Base-by-base conservation (phyloP, 331 rosid species). In the Rosa hybrid region DNA sequence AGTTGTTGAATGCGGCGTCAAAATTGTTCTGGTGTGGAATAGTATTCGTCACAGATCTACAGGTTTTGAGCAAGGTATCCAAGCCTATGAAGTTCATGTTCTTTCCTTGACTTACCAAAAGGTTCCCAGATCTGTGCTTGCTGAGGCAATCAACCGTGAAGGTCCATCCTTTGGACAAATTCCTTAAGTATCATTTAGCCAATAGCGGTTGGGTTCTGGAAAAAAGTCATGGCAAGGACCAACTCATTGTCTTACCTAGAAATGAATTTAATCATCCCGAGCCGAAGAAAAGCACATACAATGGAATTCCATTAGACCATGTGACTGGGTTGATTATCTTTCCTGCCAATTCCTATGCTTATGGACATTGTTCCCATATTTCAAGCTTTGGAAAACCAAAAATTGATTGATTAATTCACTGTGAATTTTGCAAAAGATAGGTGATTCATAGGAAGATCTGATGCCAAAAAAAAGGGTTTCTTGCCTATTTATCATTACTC, bases 51-150 rank as follows among this genome's bases (percentile, higher is more conserved):
- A 34, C 38, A 34, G 38, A 34, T 34, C 38, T 34, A 34, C 88
- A 96, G 99, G 99, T 77, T 93, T 96, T 86, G 99, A 96, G 94
- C 92, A 92, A 86, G 94, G 95, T 72, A 92, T 96, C 65, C 99
- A 92, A 87, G 84, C 86, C 81, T 91, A 88, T 85, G 97, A 97
- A 2, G 81, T 93, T 85, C 97, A 92, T 81, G 97, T 93, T 81
- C 92, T 96, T 77, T 93, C 99, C 77, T 46, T 96, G 85, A 90
- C 95, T 38, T 96, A 93, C 83, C 99, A 93, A 75, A 96, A 84
- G 89, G 90, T 90, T 80, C 92, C 98, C 27, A 90, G 94, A 88
- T 76, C 97, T 74, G 97, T 93, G 71, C 94, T 96, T 82, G 98
- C 97, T 42, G 98, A 96, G 99, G 99, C 97, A 50, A 89, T 96